Conservation (phyloP, 306 rosid genomes). For the Vigna unguiculata region DNA sequence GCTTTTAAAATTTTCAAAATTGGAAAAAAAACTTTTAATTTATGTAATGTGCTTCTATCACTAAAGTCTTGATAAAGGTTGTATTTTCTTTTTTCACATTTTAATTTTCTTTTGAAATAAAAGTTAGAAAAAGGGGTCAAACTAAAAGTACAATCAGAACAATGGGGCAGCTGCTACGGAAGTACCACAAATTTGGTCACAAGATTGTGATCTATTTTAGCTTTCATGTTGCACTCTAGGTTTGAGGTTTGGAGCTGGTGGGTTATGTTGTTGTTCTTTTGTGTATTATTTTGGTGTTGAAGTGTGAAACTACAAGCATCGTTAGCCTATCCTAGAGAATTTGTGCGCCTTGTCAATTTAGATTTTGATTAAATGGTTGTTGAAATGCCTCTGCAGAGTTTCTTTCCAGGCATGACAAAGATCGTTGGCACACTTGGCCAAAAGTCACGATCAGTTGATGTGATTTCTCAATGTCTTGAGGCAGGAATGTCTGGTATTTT, state of each 20-base stretch:
- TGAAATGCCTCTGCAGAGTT: constrained; percentile 56
- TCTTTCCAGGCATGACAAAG: constrained; percentile 76
- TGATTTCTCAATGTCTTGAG: constrained; percentile 67
- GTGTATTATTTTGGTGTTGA: background rate
- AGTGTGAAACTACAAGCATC: background rate
- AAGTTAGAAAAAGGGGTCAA: background rate
- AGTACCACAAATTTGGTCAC: background rate
- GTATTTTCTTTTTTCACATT: background rate
- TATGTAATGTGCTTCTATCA: background rate
- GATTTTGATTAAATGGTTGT: constrained; percentile 33
- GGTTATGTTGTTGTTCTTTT: background rate
- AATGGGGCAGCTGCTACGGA: background rate
- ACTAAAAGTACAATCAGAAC: background rate
- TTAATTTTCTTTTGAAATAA: background rate
- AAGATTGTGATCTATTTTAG: background rate
- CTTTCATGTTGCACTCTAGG: background rate
- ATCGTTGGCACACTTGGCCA: constrained; percentile 88
- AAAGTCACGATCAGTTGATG: constrained; percentile 66
- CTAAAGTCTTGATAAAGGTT: background rate
- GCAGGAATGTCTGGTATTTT: constrained; percentile 82
- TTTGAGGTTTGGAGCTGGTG: background rate
- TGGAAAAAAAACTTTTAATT: background rate
- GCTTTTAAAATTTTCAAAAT: constrained; percentile 1
- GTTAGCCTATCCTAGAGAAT: background rate
- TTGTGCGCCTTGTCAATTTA: background rate